These are phyloP conservation scores for Hyphopichia pseudoburtonii DNA, from an alignment of 1,139 yeast genomes.

Conservation along the genomic window DNA sequence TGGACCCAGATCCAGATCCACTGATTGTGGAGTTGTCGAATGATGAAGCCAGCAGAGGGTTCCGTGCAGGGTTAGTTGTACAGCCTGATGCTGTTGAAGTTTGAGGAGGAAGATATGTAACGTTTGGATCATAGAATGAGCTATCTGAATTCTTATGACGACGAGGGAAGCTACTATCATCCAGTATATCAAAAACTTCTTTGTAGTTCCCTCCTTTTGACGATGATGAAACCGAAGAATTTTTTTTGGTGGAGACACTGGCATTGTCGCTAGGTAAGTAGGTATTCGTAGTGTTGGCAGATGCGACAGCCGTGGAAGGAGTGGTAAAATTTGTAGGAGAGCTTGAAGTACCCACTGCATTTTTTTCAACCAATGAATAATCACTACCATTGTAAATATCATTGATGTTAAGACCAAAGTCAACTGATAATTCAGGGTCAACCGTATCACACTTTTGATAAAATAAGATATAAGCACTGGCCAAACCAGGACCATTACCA, in stretches of 20 bases:
- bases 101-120: background rate
- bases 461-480: conserved; percentile 88
- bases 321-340: no score
- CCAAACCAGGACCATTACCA: conserved; percentile 86
- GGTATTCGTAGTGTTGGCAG: conserved; percentile 5
- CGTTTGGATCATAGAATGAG: conserved; percentile 1
- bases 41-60: background rate
- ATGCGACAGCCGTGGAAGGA: conserved; percentile 10
- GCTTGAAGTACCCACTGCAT: no score
- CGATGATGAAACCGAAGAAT: conserved; percentile 3
- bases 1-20: background rate
- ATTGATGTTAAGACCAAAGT: conserved; percentile 36
- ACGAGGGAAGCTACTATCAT: conserved; percentile 3
- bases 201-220: background rate
- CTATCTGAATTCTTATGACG: conserved; percentile 8
- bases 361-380: conserved; percentile 13
- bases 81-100: background rate
- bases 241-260: conserved; percentile 1
- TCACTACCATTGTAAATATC: conserved; percentile 39
- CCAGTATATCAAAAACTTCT: conserved; percentile 3
- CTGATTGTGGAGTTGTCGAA: background rate
- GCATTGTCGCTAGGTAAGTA: background rate
- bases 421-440: conserved; percentile 22
- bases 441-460: conserved; percentile 42
- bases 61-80: no score